Evolutionary conservation across 805 yeast genomes (phyloP), one percentile per base, ranked within the genome.

Genomic region (Wickerhamomyces hampshirensis): DNA sequence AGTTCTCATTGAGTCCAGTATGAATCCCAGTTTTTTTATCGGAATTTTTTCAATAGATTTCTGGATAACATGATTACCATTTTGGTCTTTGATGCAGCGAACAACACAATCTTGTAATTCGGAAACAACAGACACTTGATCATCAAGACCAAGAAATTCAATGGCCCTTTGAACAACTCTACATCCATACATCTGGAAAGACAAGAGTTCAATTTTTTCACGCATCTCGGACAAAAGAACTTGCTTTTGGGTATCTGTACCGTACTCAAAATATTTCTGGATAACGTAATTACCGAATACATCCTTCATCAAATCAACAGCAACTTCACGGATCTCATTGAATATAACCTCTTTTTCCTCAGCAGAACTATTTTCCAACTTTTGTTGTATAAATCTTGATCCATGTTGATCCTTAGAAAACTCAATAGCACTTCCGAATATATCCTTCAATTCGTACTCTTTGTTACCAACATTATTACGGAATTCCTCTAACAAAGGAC

Each of bases 271-370:
- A 53, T 78, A 85, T 60, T 91, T 89, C 61, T 93, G 99, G 38
- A 93, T 85, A 18, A 93, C 97, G 56, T 93, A 93, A 60, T 93
- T 93, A 39, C 99, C 99, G 62, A 93, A 93, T 7, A 93, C 98
- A 65, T 93, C 98, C 13, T 94, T 87, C 82, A 89, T 84, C 43
- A 93, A 66, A 37, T 82, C 88, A 38, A 80, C 68, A 4, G 89
- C 73, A 43, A 77, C 74, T 17, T 77, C 80, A 51, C 88, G 67
- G 26, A 93, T 79, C 60, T 89, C 97, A 44, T 80, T 80, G 64
- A 91, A 89, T 14, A 93, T 75, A 13, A 74, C 77, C 51, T 84
- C 94, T 50, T 81, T 84, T 51, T 86, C 91, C 16, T 75, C 80
- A n/a, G 65, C 65, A 7, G 71, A 46, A 0, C 94, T 80, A 6